These are phyloP conservation scores for Barnettozyma hawaiiensis DNA, from an alignment of 1,139 yeast species.

Conservation along the genomic window DNA sequence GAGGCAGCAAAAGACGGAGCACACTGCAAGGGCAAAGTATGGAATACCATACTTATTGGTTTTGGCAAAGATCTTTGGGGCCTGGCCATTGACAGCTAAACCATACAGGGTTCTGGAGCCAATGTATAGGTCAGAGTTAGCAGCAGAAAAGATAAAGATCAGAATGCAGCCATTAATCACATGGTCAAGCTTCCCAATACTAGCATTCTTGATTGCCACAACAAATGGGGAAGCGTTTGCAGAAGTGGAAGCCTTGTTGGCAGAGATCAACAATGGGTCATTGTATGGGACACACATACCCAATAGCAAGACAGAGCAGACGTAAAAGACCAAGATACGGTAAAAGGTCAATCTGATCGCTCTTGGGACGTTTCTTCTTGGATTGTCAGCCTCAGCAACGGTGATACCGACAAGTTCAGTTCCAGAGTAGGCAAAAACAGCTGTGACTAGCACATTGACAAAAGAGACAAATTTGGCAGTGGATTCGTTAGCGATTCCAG, in stretches of 20 bases:
- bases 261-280: constrained; percentile 47
- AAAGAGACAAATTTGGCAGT: constrained; percentile 60
- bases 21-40: constrained; percentile 39
- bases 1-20: constrained; percentile 45
- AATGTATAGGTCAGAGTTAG: constrained; percentile 67
- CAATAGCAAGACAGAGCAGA: constrained; percentile 57
- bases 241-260: constrained; percentile 38
- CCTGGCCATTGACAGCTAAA: constrained; percentile 55
- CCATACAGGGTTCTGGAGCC: constrained; percentile 66
- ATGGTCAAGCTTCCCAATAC: constrained; percentile 55
- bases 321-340: constrained; percentile 69
- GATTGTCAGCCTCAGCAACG: constrained; percentile 73
- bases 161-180: constrained; percentile 64
- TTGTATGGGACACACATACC: constrained; percentile 74
- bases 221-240: constrained; percentile 80
- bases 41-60: constrained; percentile 70
- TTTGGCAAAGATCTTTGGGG: constrained; percentile 52
- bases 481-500: constrained; percentile 43
- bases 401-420: constrained; percentile 73
- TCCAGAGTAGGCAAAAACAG: constrained; percentile 73
- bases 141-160: constrained; percentile 65
- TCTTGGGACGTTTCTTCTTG: constrained; percentile 69
- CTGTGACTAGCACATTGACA: constrained; percentile 60
- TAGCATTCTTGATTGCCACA: constrained; percentile 56
- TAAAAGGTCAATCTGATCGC: constrained; percentile 72